Evolutionary conservation across 1,284 basidiomycete genomes (phyloP), one percentile per base, ranked within the genome.

Genomic region (Moniliophthora roreri): DNA sequence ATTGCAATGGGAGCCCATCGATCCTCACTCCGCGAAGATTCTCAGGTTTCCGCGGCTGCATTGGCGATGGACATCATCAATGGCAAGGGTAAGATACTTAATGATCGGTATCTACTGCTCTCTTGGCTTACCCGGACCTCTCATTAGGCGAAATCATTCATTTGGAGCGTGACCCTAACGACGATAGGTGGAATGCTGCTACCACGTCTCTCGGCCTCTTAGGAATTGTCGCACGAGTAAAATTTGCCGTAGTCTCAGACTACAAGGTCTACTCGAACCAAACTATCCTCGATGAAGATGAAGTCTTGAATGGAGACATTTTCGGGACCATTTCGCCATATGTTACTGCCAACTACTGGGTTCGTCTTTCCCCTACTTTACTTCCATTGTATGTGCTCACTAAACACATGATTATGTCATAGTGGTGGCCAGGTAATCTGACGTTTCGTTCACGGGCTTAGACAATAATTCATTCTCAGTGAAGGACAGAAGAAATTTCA

Each of bases 1-100:
- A 65, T 70, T 47, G 68, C 69, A 10, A 71, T 70, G 70, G 69
- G 69, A 35, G 68, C 68, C 0, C 69, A 70, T 59, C 65, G 70
- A 9, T 70, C 68, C 18, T 70, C 68, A 11, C 63, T 70, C 26
- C 62, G 67, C 15, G 68, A 70, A 50, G 63, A 70, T 48, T 70
- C 69, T 4, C 68, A 70, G 51, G 70, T 69, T 1, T 69, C 69
- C 13, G 63, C 60, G 28, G 67, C 69, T 7, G 68, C 67, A 15
- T 56, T 70, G 13, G 62, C 63, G 2, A 60, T 71, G 49, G 70
- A 71, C 40, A 69, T 70, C 21, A 66, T 71, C 51, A 66, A 69
- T 44, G 69, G 68, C n/a, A 65, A 69, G 37, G 68, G 68, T 67
- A 46, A 24, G 39, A 9, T 7, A 11, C 28, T 37, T 46, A 16